phyloP scores from a whole-genome alignment of 148 eudicot species.

The Rhododendron ovatum region DNA sequence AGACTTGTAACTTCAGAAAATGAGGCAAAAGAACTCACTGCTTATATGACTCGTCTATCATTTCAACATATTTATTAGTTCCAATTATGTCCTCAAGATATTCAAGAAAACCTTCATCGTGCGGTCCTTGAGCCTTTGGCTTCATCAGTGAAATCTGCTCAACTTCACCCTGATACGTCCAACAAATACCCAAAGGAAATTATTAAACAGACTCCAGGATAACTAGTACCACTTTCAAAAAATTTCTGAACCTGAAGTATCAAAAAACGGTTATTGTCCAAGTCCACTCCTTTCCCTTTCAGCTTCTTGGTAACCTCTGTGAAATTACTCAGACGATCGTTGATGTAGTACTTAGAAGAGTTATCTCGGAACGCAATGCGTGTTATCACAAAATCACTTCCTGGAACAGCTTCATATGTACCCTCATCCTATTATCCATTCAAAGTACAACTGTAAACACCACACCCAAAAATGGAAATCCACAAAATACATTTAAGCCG shows the following conservation, averaged over 20 bases:
- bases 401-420: constrained; percentile 78
- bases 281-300: constrained; percentile 94
- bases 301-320: constrained; percentile 87
- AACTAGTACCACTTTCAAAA: neutral
- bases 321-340: constrained; percentile 66
- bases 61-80: constrained; percentile 90
- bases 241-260: constrained; percentile 73
- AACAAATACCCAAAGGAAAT: constrained; percentile 4
- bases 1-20: neutral
- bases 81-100: constrained; percentile 87
- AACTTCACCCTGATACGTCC: constrained; percentile 69
- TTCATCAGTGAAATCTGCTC: constrained; percentile 94
- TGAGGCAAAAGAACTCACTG: constrained; percentile 49
- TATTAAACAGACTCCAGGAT: neutral
- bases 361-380: constrained; percentile 87
- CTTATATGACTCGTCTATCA: constrained; percentile 79
- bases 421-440: constrained; percentile 61
- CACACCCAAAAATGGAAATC: neutral
- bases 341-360: constrained; percentile 84
- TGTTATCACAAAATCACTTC: constrained; percentile 80
- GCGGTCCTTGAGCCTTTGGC: constrained; percentile 91
- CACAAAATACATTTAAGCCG: neutral
- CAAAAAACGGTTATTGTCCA: constrained; percentile 95
- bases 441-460: neutral
- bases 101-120: constrained; percentile 92